Percentiles rank a stretch among this genome's conserved stretches.
These are phyloP conservation scores for Cladosporium sp. DNA, from an alignment of 2,329 filamentous ascomycete species.

Conservation along the genomic window DNA sequence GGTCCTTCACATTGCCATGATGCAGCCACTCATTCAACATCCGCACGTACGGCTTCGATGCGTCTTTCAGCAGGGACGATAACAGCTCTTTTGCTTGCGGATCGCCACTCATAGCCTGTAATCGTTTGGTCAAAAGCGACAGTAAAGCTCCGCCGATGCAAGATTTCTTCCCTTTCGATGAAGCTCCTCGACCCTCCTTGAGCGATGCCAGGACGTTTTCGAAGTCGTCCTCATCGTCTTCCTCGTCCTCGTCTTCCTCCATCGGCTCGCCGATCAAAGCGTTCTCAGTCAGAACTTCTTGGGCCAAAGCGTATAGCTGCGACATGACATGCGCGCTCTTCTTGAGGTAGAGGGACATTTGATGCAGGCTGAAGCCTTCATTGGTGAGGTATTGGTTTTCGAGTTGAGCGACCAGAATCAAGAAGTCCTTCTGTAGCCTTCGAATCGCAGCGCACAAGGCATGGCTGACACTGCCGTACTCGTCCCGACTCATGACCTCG, in stretches of 20 bases:
- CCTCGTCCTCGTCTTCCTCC: constrained; percentile 52
- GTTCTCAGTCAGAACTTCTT: constrained; percentile 84
- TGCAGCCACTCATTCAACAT: constrained; percentile 99
- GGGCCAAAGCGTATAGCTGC: constrained; percentile 81
- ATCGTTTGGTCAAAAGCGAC: constrained; percentile 74
- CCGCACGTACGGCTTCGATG: constrained; percentile 89
- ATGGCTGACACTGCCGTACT: constrained; percentile 93
- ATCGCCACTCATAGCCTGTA: constrained; percentile 90
- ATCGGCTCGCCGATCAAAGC: constrained; percentile 77
- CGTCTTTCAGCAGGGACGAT: constrained; percentile 76
- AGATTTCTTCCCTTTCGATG: constrained; percentile 80
- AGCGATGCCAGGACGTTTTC: constrained; percentile 91
- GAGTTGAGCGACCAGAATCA: constrained; percentile 86
- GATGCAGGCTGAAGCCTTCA: constrained; percentile 82
- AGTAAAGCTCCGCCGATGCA: constrained; percentile 98
- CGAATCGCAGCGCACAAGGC: constrained; percentile 92
- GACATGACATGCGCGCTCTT: constrained; percentile 87
- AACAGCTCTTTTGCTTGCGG: constrained; percentile 79
- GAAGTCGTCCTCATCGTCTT: constrained; percentile 70
- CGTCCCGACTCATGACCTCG: constrained; percentile 86
- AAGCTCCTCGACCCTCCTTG: constrained; percentile 78
- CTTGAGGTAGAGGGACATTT: constrained; percentile 86
- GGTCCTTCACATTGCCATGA: constrained; percentile 90
- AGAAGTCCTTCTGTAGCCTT: constrained; percentile 86
- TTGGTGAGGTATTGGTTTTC: constrained; percentile 91